These are phyloP conservation scores for Carex kokanica DNA, from an alignment of 176 grass and related monocot species.

Conservation along the genomic window DNA sequence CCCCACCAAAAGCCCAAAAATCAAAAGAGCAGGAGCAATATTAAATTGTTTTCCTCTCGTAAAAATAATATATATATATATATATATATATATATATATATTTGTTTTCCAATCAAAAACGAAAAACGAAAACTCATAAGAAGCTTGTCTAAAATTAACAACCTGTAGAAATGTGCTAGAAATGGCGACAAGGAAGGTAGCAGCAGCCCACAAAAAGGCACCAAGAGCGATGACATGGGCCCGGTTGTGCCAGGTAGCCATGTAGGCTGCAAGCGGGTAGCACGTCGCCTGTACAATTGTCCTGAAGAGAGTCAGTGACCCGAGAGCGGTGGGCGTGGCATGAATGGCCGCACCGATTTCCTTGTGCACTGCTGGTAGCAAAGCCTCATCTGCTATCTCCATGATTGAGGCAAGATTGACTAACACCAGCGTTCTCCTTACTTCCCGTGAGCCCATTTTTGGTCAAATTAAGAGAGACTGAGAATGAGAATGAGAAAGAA, in stretches of 20 bases:
- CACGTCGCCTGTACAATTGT: constrained; percentile 64
- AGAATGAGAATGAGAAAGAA: too few relatives aligned
- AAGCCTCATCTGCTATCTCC: constrained; percentile 88
- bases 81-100: too few relatives aligned
- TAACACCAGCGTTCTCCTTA: constrained; percentile 44
- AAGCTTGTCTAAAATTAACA: neutral
- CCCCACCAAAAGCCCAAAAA: too few relatives aligned
- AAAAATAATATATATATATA: too few relatives aligned
- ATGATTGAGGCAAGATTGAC: constrained; percentile 76
- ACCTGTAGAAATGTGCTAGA: constrained; percentile 68
- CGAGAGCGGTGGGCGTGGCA: constrained; percentile 53
- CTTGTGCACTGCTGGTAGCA: constrained; percentile 75
- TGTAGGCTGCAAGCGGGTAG: constrained; percentile 87
- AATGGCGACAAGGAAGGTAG: constrained; percentile 58
- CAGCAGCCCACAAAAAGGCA: constrained; percentile 41
- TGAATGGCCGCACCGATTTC: constrained; percentile 61
- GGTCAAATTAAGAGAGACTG: too few relatives aligned
- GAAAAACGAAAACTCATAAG: neutral
- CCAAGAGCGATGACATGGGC: constrained; percentile 42
- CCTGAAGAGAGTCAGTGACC: constrained; percentile 60
- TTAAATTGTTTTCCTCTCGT: too few relatives aligned
- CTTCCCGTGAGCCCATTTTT: neutral
- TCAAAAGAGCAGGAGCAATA: too few relatives aligned
- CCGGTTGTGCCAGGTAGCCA: constrained; percentile 57
- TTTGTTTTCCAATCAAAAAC: constrained; percentile 19